Base-by-base conservation (phyloP, 148 eudicot genomes). In the Chenopodium quinoa region DNA sequence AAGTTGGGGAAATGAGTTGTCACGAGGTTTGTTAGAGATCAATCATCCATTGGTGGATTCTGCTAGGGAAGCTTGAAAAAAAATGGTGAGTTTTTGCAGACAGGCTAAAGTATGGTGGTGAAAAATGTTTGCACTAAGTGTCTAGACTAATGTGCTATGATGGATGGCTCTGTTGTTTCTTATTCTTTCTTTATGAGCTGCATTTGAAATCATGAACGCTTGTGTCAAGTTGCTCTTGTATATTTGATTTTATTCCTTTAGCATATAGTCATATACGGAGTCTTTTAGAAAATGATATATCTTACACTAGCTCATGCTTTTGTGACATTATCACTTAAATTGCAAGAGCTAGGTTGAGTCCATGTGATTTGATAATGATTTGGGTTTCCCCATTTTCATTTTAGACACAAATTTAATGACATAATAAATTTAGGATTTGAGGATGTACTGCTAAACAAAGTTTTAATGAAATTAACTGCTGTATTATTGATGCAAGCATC, bases 1-100 rank as follows among this genome's bases (percentile, higher is more conserved):
- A 86, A 86, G 65, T 77, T 75, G 22, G 86, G 88, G 27, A 83
- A 75, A 31, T 86, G 88, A 84, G 40, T 78, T 69, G 82, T 86
- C 74, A 86, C 88, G 1, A 81, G 79, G 22, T 81, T 86, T 63
- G 82, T 70, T 27, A 86, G 78, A 69, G 86, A 81, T 9, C 58
- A 86, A 81, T 71, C 88, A 86, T 46, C 88, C 86, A 4, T 79
- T 86, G 12, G 86, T 83, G 65, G 56, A 81, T 40, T 75, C 80
- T 23, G 73, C 80, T 0, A 71, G 84, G n/a, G 86, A 83, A 66
- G 77, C 78, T 81, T 84, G 86, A 10, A 82, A 63, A 20, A 56
- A 75, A 13, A 23, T 81, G 86, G 88, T 86, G 72, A 71, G 65
- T 46, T 75, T 78, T 50, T 37, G 20, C 44, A 19, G 2, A 34